A percentile compares a stretch with the other conserved stretches of the same genome.
phyloP scores from a whole-genome alignment of 2,329 filamentous ascomycete species.

The Fusarium sp. region DNA sequence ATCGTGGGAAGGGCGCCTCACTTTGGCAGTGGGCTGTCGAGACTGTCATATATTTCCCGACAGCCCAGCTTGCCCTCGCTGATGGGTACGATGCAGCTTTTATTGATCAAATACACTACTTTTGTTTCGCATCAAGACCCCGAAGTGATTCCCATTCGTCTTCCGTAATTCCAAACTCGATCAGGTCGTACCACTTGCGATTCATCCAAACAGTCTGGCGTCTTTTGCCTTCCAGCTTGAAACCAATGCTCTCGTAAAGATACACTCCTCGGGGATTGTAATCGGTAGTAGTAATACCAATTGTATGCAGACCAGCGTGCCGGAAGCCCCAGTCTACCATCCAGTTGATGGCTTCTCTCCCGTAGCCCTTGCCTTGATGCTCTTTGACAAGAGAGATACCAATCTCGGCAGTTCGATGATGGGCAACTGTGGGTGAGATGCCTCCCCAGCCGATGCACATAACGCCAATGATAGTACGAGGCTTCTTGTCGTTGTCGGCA shows the following conservation, averaged over 20 bases:
- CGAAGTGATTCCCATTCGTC: conserved; percentile 48
- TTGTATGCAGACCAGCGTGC: conserved; percentile 9
- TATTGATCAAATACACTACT: neutral
- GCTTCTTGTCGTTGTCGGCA: neutral
- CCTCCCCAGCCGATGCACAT: conserved; percentile 21
- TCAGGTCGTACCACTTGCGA: conserved; percentile 51
- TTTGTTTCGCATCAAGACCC: neutral
- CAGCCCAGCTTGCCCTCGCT: neutral
- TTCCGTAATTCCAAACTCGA: conserved; percentile 52
- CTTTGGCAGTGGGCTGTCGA: neutral
- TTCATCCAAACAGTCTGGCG: conserved; percentile 54
- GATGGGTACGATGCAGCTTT: neutral
- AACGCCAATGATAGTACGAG: neutral
- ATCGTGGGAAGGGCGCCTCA: neutral
- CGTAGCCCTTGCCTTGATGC: conserved; percentile 6
- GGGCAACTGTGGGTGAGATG: neutral
- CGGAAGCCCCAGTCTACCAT: conserved; percentile 15
- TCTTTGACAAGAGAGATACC: neutral
- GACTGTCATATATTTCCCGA: neutral
- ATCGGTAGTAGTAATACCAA: neutral
- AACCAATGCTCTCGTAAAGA: conserved; percentile 6
- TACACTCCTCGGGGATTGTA: neutral
- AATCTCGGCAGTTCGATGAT: conserved; percentile 12
- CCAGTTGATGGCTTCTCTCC: conserved; percentile 16
- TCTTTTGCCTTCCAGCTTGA: neutral